Base-by-base conservation (phyloP, 805 yeast genomes). In the Lachancea mirantina region DNA sequence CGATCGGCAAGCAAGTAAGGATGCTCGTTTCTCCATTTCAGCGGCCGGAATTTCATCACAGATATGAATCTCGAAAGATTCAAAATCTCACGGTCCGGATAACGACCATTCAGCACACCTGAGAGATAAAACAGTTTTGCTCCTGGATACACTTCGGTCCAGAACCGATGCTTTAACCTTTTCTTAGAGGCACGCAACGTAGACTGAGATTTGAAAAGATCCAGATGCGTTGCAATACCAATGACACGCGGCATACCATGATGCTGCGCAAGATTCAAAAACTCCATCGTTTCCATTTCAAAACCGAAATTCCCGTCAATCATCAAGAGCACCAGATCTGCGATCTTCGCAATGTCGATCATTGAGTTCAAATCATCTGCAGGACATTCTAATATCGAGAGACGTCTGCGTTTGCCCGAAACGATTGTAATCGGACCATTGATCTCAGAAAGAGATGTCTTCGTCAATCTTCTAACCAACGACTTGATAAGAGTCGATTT, bases 271-370 rank as follows among this genome's bases (percentile, higher is more conserved):
- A 92, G 74, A 52, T 92, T 94, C 42, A 92, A 68, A 52, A 92
- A 92, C 61, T 92, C 99, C 97, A 92, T 94, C 6, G 98, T 92
- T 61, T 92, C 99, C 99, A 92, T 92, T 65, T 92, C 99, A 39
- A 92, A 76, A 6, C 99, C 99, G 56, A 85, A 92, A 57, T 92
- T 92, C 38, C 98, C 97, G 64, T 92, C 99, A 39, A 92, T 76
- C 70, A 92, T 63, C 40, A 92, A 57, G 30, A 92, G 67, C 7
- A 94, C 95, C 41, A 92, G 67, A 59, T 92, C 99, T 0, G 97
- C 95, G 36, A 88, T 77, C 52, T 92, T 92, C 17, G 97, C 95
- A 23, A 92, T 76, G 62, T 92, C 99, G 26, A 88, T 76, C 97
- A 94, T 92, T 6, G 96, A 79, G 57, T 85, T 88, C 53, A 92